Percentiles rank a stretch among this genome's conserved stretches.
Conservation (phyloP, 2,329 filamentous ascomycete genomes). For the Fusarium keratoplasticum region DNA sequence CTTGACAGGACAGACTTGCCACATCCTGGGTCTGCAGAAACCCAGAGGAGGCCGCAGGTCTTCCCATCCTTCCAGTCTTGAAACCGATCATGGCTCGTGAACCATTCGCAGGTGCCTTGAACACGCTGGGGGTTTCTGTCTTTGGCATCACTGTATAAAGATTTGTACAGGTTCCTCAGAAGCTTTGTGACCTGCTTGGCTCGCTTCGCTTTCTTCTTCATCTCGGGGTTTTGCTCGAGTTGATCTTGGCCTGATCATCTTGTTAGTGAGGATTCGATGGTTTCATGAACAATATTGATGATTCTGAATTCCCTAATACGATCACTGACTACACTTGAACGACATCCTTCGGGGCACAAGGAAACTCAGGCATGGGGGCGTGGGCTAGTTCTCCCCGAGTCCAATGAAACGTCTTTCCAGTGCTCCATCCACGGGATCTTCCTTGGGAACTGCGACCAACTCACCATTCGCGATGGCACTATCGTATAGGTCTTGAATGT, state of each 20-base stretch:
- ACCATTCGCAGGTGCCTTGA: conserved; percentile 28
- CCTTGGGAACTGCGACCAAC: neutral
- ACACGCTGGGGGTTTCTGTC: conserved; percentile 16
- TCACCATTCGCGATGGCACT: neutral
- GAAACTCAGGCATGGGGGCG: neutral
- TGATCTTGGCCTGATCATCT: neutral
- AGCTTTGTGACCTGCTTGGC: neutral
- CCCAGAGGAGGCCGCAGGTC: conserved; percentile 20
- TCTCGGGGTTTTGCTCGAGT: neutral
- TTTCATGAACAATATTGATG: neutral
- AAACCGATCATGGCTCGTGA: conserved; percentile 6
- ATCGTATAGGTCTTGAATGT: neutral
- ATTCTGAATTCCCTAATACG: neutral
- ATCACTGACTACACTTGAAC: neutral
- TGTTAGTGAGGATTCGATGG: neutral
- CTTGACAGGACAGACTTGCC: conserved; percentile 57
- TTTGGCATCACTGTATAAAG: neutral
- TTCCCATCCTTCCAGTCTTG: conserved; percentile 5
- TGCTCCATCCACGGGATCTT: neutral
- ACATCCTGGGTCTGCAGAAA: conserved; percentile 57
- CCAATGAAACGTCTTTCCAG: neutral
- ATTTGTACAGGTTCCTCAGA: neutral
- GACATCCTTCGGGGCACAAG: neutral
- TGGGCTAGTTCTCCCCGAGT: neutral
- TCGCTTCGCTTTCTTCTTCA: neutral